Conservation (phyloP, 768 basidiomycete genomes). For the Naganishia kalamii region DNA sequence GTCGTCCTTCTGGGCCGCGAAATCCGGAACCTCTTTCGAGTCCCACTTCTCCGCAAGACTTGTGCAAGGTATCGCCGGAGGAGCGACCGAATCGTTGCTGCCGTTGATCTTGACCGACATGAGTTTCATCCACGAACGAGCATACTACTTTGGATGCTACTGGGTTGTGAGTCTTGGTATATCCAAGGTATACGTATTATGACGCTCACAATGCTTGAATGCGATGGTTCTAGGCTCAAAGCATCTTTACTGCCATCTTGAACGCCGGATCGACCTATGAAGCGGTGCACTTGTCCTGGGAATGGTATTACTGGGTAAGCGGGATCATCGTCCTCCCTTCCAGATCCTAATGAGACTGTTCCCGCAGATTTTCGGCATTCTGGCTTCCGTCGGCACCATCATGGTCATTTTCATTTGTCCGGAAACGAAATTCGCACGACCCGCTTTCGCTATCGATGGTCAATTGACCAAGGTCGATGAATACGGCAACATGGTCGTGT, state of each 20-base stretch:
- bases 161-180: conserved; percentile 4
- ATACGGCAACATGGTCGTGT: conserved; percentile 14
- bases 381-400: background rate
- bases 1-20: conserved; percentile 5
- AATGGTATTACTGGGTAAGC: conserved; percentile 19
- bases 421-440: conserved; percentile 11
- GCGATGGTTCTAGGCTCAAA: too few species aligned
- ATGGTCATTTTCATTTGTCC: conserved; percentile 3
- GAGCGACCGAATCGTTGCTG: conserved; percentile 7
- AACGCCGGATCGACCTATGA: conserved; percentile 10
- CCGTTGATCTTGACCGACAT: conserved; percentile 19
- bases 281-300: conserved; percentile 7
- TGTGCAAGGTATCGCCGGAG: background rate
- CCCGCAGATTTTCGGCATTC: conserved; percentile 11
- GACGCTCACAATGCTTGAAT: too few species aligned
- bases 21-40: background rate
- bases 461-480: conserved; percentile 10
- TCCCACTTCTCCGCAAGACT: conserved; percentile 5
- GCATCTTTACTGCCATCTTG: conserved; percentile 8
- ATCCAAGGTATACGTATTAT: background rate
- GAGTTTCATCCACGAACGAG: conserved; percentile 4
- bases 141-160: conserved; percentile 5
- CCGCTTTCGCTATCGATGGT: conserved; percentile 16
- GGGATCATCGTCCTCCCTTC: background rate
- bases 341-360: background rate